Evolutionary conservation across 108 stramenopile species (phyloP).

Genomic region (Seminavis robusta): DNA sequence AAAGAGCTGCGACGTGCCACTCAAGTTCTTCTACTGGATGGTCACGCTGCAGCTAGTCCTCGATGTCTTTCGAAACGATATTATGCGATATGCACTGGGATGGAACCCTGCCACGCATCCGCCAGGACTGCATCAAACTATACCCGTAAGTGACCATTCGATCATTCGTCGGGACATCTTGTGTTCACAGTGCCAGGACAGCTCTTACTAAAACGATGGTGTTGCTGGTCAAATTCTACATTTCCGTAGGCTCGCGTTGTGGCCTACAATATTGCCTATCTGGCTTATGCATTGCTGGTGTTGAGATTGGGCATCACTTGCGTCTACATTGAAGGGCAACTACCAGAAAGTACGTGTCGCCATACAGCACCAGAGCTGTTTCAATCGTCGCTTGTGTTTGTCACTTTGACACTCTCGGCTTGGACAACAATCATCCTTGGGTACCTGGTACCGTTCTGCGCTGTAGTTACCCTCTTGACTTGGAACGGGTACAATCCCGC

Average conservation of each 20-base stretch:
- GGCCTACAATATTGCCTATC: slow-evolving; percentile 60
- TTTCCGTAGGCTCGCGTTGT: slow-evolving; percentile 46
- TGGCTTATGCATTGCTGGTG: slow-evolving; percentile 55
- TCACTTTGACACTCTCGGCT: slow-evolving; percentile 50
- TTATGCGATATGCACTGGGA: slow-evolving; percentile 57
- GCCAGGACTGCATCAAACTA: too few relatives aligned
- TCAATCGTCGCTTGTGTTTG: slow-evolving; percentile 42
- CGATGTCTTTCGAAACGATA: slow-evolving; percentile 70
- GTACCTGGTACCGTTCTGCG: slow-evolving; percentile 55
- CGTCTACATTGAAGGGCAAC: slow-evolving; percentile 40
- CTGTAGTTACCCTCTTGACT: slow-evolving; percentile 62
- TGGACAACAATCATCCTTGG: slow-evolving; percentile 62
- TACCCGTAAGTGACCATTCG: slow-evolving; percentile 31
- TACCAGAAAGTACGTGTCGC: slow-evolving; percentile 35
- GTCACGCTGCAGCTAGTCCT: slow-evolving; percentile 60
- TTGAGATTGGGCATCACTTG: slow-evolving; percentile 48
- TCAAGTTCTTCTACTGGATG: slow-evolving; percentile 67
- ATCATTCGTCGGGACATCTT: too few relatives aligned
- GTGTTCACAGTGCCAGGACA: too few relatives aligned
- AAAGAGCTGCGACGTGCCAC: slow-evolving; percentile 67
- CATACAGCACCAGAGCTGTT: slow-evolving; percentile 63
- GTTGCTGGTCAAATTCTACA: too few relatives aligned
- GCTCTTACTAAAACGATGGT: too few relatives aligned
- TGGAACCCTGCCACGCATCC: slow-evolving; percentile 46
- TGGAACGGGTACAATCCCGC: slow-evolving; percentile 57